phyloP scores from a whole-genome alignment of 768 basidiomycete genomes.

The Auriscalpium orientale region DNA sequence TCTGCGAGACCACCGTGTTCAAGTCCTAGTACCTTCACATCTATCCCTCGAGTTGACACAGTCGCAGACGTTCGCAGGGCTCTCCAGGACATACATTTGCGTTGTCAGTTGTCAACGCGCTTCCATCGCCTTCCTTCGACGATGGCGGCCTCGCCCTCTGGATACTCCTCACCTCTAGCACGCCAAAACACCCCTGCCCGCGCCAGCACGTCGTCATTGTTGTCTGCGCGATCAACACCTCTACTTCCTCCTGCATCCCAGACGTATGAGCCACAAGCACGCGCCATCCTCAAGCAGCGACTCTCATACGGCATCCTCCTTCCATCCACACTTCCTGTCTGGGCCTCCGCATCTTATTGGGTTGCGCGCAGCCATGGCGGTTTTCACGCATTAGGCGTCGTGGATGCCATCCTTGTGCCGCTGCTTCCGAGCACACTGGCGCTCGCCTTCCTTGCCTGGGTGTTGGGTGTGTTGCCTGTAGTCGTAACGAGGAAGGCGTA shows the following conservation, averaged over 20 bases:
- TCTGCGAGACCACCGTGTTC: too few relatives aligned
- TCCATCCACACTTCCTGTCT: slow-evolving; percentile 41
- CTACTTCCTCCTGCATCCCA: slow-evolving; percentile 50
- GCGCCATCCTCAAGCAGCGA: slow-evolving; percentile 52
- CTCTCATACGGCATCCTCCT: slow-evolving; percentile 48
- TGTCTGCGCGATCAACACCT: slow-evolving; percentile 41
- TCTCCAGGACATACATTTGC: too few relatives aligned
- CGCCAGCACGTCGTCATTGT: slow-evolving; percentile 17
- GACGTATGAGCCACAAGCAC: slow-evolving; percentile 59
- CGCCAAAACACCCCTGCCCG: background rate
- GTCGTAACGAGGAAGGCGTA: slow-evolving; percentile 50
- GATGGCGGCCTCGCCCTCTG: too few relatives aligned
- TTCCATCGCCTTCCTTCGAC: too few relatives aligned
- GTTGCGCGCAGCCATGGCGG: slow-evolving; percentile 39
- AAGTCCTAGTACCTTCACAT: too few relatives aligned
- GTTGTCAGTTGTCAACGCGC: too few relatives aligned
- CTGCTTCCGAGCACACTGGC: slow-evolving; percentile 31
- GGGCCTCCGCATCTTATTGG: slow-evolving; percentile 34
- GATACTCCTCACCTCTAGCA: background rate
- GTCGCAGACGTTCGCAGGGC: too few relatives aligned
- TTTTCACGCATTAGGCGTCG: slow-evolving; percentile 20
- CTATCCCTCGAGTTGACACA: too few relatives aligned
- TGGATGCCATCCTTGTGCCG: slow-evolving; percentile 35
- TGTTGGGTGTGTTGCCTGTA: slow-evolving; percentile 45
- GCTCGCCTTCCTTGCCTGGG: slow-evolving; percentile 39